Evolutionary conservation across 805 yeast genomes (phyloP), one percentile per base, ranked within the genome.

Genomic region (Saccharomycopsis sp.): DNA sequence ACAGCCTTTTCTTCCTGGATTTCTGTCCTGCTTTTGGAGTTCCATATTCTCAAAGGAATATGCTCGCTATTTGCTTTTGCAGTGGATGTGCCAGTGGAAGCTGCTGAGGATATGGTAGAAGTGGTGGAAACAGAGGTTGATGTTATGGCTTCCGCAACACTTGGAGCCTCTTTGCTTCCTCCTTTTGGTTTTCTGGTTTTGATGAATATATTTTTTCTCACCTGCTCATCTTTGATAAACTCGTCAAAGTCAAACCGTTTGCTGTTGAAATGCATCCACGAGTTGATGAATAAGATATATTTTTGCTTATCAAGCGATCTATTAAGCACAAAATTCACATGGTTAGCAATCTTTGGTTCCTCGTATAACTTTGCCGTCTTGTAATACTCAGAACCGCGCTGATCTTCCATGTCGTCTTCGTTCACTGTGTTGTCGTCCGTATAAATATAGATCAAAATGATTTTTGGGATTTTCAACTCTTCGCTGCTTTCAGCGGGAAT

Each of bases 321-420:
- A 34, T 54, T 54, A 5, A 57, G 41, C 16, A 57, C 29, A 15
- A 57, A 57, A 34, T 57, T 57, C 15, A 20, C 50, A 20, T 16
- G 24, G 23, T 54, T 57, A 16, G 50, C 24, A 14, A 55, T 34
- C 21, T n/a, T 16, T 12, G 37, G 29, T 24, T 55, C 54, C 50
- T 37, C 34, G 18, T 16, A 44, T 44, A 16, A 24, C 15, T 24
- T 16, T 3, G 57, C 23, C n/a, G 18, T 34, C 24, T 18, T 20
- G 15, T 24, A n/a, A 9, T 20, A n/a, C 4, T 24, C 50, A 18
- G 15, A 44, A 18, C 21, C 23, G 9, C 18, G 20, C 23, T 12
- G 1, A 12, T 23, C 15, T 3, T 24, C 24, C 15, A 4, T 2
- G 7, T 34, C 23, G 16, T 53, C n/a, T 20, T 40, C 40, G 23